phyloP scores from a whole-genome alignment of 305 asterid genomes.

The Solanum hybrid region DNA sequence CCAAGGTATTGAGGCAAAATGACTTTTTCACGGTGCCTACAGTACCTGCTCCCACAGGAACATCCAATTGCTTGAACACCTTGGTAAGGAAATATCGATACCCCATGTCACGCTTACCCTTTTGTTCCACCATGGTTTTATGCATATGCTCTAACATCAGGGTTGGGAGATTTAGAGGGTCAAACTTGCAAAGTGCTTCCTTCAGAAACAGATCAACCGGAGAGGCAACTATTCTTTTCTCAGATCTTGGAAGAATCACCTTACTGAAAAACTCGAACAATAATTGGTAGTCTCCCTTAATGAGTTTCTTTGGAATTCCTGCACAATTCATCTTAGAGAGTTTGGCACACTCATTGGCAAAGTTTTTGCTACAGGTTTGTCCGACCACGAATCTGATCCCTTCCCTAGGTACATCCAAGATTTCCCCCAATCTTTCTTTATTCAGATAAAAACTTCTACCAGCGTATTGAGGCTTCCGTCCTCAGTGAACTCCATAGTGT shows the following conservation, averaged over 20 bases:
- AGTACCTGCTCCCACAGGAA: not conserved
- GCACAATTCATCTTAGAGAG: not conserved
- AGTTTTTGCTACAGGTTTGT: not conserved
- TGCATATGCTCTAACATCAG: not conserved
- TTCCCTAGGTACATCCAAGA: not conserved
- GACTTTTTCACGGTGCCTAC: not conserved
- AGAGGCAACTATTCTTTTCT: not conserved
- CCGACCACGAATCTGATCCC: not conserved
- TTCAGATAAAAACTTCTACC: not conserved
- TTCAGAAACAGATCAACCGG: not conserved
- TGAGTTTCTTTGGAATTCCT: not conserved
- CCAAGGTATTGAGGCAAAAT: not conserved
- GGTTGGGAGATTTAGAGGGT: not conserved
- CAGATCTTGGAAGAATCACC: not conserved
- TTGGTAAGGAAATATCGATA: not conserved
- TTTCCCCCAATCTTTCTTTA: not conserved
- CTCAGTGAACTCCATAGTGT: not conserved
- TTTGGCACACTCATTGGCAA: not conserved
- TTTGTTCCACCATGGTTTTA: not conserved
- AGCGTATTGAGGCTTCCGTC: not conserved
- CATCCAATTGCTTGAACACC: not conserved
- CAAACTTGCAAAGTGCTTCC: not conserved
- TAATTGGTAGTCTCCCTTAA: not conserved
- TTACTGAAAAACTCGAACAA: not conserved
- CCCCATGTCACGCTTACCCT: not conserved